Conservation (phyloP, 495 filamentous ascomycete genomes). For the Daldinia loculata region DNA sequence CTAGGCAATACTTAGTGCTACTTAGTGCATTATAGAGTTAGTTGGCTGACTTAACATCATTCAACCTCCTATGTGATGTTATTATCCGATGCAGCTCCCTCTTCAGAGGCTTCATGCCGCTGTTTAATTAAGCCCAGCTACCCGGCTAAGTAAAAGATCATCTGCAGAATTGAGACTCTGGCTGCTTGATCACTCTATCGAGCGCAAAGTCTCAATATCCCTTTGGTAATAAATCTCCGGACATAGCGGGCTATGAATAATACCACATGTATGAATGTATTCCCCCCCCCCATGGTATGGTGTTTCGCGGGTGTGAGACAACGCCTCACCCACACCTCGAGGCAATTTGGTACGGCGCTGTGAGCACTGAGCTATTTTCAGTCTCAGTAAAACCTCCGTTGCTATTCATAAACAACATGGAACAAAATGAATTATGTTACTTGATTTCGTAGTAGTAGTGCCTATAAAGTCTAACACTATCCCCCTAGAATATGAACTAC, state of each 20-base stretch:
- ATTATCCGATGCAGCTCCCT: constrained; percentile 5
- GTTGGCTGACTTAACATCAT: neutral
- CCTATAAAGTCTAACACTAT: no score
- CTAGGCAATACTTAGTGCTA: no score
- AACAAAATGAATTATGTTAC: no score
- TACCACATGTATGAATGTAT: neutral
- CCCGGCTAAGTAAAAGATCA: constrained; percentile 5
- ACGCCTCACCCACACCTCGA: no score
- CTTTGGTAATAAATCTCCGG: neutral
- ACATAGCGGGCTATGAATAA: neutral
- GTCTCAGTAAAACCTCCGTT: no score
- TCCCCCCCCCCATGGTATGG: neutral
- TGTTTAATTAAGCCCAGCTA: constrained; percentile 9
- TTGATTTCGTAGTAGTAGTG: no score
- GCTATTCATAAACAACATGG: no score
- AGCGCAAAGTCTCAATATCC: constrained; percentile 34
- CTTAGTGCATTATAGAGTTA: no score
- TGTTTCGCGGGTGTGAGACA: no score
- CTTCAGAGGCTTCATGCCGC: constrained; percentile 15
- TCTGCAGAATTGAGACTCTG: constrained; percentile 19
- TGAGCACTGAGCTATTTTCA: no score
- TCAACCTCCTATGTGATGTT: constrained; percentile 7
- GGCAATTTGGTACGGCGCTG: no score
- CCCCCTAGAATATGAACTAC: no score
- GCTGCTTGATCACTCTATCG: constrained; percentile 27